A percentile compares a stretch with the other conserved stretches of the same genome.
Evolutionary conservation across 2,329 filamentous ascomycete genomes (phyloP).

Genomic region (Lachnellula hyalina): DNA sequence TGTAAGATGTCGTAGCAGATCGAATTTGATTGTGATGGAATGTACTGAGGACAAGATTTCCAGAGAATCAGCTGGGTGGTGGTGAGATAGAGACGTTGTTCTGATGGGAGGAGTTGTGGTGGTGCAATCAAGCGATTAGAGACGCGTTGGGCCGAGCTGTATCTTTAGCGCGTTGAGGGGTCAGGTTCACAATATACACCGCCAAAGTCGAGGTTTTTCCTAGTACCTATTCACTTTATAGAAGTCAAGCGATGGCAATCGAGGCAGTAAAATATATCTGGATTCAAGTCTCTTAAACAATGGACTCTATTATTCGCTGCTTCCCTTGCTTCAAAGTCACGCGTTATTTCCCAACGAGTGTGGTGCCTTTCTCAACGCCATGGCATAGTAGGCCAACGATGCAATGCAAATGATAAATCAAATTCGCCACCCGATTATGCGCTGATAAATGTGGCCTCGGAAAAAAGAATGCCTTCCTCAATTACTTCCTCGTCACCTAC

Average conservation of each 20-base stretch:
- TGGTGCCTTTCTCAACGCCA: conserved; percentile 26
- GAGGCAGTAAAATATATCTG: neutral
- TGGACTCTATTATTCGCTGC: conserved; percentile 13
- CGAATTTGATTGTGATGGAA: too few species aligned
- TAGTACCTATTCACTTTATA: neutral
- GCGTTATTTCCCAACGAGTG: conserved; percentile 24
- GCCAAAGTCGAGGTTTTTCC: neutral
- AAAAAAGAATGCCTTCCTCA: conserved; percentile 76
- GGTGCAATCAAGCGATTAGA: too few species aligned
- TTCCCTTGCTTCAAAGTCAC: neutral
- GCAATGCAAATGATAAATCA: neutral
- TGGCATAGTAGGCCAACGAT: conserved; percentile 12
- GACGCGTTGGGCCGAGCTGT: too few species aligned
- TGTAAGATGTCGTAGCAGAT: neutral
- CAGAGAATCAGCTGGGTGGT: too few species aligned
- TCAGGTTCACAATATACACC: neutral
- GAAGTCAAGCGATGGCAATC: neutral
- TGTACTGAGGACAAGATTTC: neutral
- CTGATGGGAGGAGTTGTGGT: too few species aligned
- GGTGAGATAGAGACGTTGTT: too few species aligned
- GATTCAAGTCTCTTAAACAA: conserved; percentile 11
- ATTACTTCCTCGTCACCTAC: conserved; percentile 71
- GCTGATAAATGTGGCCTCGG: conserved; percentile 95
- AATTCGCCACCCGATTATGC: conserved; percentile 29
- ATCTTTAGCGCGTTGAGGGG: too few species aligned